phyloP scores from a whole-genome alignment of 139 green algal genomes.

The Chlorella sp. region DNA sequence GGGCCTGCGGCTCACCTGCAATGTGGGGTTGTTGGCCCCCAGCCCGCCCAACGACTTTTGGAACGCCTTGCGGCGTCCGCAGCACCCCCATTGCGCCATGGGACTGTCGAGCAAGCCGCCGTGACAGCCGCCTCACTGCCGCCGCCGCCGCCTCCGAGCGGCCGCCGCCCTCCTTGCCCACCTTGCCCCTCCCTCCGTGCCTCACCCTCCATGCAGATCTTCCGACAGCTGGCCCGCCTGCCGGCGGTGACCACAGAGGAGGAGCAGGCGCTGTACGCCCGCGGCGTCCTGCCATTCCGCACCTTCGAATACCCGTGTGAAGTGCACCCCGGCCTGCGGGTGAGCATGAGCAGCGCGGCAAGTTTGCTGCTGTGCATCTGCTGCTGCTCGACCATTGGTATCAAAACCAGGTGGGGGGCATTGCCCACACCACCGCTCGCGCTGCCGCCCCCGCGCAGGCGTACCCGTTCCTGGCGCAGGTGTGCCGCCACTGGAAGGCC shows the following conservation, averaged over 20 bases:
- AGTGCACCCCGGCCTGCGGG: conserved; percentile 56
- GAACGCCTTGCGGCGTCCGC: not conserved
- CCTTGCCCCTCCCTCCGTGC: not conserved
- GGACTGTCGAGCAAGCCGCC: not conserved
- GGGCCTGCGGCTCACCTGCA: too few relatives aligned
- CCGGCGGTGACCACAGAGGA: conserved; percentile 4
- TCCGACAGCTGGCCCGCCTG: conserved; percentile 32
- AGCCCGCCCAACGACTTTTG: not conserved
- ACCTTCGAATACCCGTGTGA: conserved; percentile 28
- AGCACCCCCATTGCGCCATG: not conserved
- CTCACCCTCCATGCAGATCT: conserved; percentile 25
- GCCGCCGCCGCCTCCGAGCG: not conserved
- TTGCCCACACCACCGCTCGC: too few relatives aligned
- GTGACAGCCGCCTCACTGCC: not conserved
- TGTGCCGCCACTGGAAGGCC: conserved; percentile 60
- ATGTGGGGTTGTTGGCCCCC: not conserved
- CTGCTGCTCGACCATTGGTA: too few relatives aligned
- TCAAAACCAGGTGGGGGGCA: too few relatives aligned
- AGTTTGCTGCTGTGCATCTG: too few relatives aligned
- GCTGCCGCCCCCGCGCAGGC: not conserved
- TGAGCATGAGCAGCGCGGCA: too few relatives aligned
- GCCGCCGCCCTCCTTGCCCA: not conserved
- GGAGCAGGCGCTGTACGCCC: not conserved
- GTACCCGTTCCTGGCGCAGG: conserved; percentile 71
- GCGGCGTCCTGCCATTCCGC: conserved; percentile 3